Percentiles rank a stretch among this genome's conserved stretches.
phyloP scores from a whole-genome alignment of 2,329 filamentous ascomycete species.

The Paraconiothyrium sp. region DNA sequence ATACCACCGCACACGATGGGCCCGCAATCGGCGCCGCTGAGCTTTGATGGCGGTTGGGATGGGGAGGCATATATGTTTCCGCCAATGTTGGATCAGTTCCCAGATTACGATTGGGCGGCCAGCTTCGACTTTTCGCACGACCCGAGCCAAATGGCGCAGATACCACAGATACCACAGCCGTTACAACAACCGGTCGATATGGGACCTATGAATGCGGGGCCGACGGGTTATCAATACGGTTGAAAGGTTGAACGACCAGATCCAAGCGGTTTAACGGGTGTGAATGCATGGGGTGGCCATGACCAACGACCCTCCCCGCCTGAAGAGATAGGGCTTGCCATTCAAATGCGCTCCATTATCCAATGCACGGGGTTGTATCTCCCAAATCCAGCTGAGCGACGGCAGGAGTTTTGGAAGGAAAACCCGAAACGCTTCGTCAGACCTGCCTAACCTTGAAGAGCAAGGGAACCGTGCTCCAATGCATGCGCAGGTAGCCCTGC shows the following conservation, averaged over 20 bases:
- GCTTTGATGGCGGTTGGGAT: conserved; percentile 38
- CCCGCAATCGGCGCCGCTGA: conserved; percentile 33
- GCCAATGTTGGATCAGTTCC: conserved; percentile 48
- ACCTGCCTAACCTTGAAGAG: no score
- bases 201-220: conserved; percentile 20
- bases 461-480: no score
- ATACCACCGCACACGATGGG: conserved; percentile 34
- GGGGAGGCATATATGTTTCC: conserved; percentile 39
- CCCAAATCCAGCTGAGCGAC: background rate
- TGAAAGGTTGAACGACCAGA: conserved; percentile 4
- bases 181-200: conserved; percentile 15
- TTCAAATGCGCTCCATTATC: background rate
- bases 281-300: background rate
- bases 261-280: background rate
- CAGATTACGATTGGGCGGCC: conserved; percentile 50
- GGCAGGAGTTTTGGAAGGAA: background rate
- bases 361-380: background rate
- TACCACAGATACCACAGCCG: conserved; percentile 24
- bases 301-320: background rate
- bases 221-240: conserved; percentile 40
- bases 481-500: background rate
- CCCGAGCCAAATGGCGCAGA: conserved; percentile 33
- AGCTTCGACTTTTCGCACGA: conserved; percentile 47
- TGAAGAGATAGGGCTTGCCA: background rate
- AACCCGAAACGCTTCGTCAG: no score